phyloP scores from a whole-genome alignment of 176 grass and related monocot genomes.

The Secale cereale region DNA sequence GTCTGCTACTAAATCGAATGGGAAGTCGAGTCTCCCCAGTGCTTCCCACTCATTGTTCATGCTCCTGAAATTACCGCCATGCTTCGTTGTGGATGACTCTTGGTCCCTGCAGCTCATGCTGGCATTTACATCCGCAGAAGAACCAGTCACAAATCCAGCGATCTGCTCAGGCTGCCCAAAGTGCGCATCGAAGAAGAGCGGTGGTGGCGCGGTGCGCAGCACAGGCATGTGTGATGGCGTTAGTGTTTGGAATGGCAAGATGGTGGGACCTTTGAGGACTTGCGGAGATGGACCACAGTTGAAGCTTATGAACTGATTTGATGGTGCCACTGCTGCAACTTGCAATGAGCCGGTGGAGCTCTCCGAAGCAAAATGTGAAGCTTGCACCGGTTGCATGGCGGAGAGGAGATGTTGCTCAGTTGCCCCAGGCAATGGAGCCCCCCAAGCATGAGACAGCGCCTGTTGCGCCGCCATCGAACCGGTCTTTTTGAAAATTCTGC shows the following conservation, averaged over 20 bases:
- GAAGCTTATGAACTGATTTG: slow-evolving; percentile 35
- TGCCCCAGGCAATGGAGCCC: slow-evolving; percentile 33
- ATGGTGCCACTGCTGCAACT: slow-evolving; percentile 34
- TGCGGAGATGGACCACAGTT: slow-evolving; percentile 34
- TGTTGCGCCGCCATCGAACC: slow-evolving; percentile 66
- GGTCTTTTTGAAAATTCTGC: slow-evolving; percentile 93
- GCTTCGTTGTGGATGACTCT: slow-evolving; percentile 21
- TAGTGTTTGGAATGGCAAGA: slow-evolving; percentile 40
- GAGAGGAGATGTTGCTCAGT: slow-evolving; percentile 41
- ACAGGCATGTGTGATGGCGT: slow-evolving; percentile 11
- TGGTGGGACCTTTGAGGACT: slow-evolving; percentile 23
- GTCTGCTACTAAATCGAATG: slow-evolving; percentile 51
- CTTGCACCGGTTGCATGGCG: slow-evolving; percentile 27
- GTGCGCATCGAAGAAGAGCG: slow-evolving; percentile 38
- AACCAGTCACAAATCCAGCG: slow-evolving; percentile 41
- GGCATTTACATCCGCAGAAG: slow-evolving; percentile 25
- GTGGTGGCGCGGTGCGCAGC: slow-evolving; percentile 25
- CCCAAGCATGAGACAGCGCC: slow-evolving; percentile 59
- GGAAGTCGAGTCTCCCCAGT: slow-evolving; percentile 35
- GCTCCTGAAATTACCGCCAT: slow-evolving; percentile 22
- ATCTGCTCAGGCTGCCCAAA: slow-evolving; percentile 50
- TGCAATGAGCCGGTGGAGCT: slow-evolving; percentile 47
- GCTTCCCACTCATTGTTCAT: slow-evolving; percentile 45
- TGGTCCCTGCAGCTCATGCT: slow-evolving; percentile 22
- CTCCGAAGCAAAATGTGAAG: slow-evolving; percentile 50